A percentile compares a stretch with the other conserved stretches of the same genome.
phyloP scores from a whole-genome alignment of 1,284 basidiomycete genomes.

The Trichosporon sp. region DNA sequence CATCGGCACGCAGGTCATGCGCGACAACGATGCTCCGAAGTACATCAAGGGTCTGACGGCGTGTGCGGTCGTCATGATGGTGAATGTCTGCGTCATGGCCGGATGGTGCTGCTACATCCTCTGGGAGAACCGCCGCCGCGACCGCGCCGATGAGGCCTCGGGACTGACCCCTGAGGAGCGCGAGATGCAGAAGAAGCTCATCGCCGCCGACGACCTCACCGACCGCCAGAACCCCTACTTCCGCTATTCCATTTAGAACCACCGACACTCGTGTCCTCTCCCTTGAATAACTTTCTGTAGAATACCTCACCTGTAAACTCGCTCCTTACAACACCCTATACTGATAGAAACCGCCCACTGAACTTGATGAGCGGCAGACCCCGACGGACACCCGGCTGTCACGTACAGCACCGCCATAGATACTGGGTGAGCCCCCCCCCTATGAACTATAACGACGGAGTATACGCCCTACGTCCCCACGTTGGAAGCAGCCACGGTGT shows the following conservation, averaged over 20 bases:
- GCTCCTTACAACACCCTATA: too few species aligned
- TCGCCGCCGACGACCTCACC: slow-evolving; percentile 24
- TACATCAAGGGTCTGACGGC: slow-evolving; percentile 6
- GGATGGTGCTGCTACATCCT: slow-evolving; percentile 20
- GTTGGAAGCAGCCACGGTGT: too few species aligned
- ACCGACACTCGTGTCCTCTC: too few species aligned
- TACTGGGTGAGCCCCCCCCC: too few species aligned
- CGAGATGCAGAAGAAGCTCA: slow-evolving; percentile 20
- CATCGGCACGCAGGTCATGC: slow-evolving; percentile 26
- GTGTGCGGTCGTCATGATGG: slow-evolving; percentile 6
- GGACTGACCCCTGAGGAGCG: slow-evolving; percentile 22
- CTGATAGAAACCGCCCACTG: too few species aligned
- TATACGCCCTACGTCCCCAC: too few species aligned
- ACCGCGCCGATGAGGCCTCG: slow-evolving; percentile 16
- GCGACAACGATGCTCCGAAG: slow-evolving; percentile 12
- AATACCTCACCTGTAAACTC: background rate
- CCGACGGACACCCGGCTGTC: too few species aligned
- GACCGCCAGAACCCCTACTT: slow-evolving; percentile 17
- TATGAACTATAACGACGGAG: too few species aligned
- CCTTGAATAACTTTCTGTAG: too few species aligned
- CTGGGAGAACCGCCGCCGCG: slow-evolving; percentile 20
- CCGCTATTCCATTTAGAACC: slow-evolving; percentile 4
- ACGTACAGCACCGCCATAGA: too few species aligned
- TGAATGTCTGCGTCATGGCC: slow-evolving; percentile 7
- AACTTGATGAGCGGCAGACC: too few species aligned